Evolutionary conservation across 2,329 filamentous ascomycete species (phyloP), one percentile per base, ranked within the genome.

Genomic region (Ophioceras dolichostomum): DNA sequence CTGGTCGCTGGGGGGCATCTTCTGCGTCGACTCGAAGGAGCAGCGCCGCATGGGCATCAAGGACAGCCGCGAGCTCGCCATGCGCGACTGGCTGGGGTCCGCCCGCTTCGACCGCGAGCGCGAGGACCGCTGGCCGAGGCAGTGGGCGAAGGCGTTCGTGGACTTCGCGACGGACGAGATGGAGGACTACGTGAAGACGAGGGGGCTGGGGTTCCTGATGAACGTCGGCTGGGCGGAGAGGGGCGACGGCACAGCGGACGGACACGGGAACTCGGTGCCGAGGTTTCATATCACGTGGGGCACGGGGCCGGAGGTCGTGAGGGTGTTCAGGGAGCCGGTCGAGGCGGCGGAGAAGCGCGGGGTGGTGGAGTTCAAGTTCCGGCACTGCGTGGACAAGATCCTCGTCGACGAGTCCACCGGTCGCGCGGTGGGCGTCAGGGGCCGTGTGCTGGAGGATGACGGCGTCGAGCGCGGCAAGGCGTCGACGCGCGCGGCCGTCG

Each of bases 241-340:
- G 5, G 74, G 74, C 3, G 65, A 65, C 39, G 73, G 73, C 0
- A 49, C 53, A 1, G 67, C 72, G 0, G 64, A 68, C 4, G 72
- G 73, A 3, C 73, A 77, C 47, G 74, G 74, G 5, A 78, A 78
- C 49, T 71, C 70, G 10, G 73, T 78, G 2, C 74, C 74, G 2
- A 53, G 74, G n/a, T 78, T 79, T 48, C 73, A 79, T 48, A 40
- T 77, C 21, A 68, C 69, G 0, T 79, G 73, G 74, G 73, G 74
- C 3, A 68, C 70, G 0, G 74, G 74, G 0, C 73, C 73, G 4
- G 73, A 76, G 50, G 61, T 76, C 1, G 72, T 78, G 36, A 58
- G 69, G 13, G 59, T 72, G 3, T 78, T 78, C 45, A 59, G 54
- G 3, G 70, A 76, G 36, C 74, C 74, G 2, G 70, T 76, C 4